Evolutionary conservation across 257 asterid genomes (phyloP).

Genomic region (Lycium barbarum): DNA sequence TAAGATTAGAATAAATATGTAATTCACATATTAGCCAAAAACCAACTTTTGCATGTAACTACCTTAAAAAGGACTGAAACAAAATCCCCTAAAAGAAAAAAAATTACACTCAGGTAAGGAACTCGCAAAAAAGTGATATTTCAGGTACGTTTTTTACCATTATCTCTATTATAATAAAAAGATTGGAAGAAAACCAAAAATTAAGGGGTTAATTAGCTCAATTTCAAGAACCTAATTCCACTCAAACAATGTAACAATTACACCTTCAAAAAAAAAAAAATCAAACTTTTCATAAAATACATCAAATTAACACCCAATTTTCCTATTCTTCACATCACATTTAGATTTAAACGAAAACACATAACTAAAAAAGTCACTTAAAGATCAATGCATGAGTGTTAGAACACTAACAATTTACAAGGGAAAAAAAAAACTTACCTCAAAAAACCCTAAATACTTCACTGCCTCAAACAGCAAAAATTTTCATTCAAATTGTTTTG

Average conservation of each 20-base stretch:
- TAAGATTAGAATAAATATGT: too few relatives aligned
- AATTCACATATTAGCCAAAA: background rate
- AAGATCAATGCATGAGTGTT: slow-evolving; percentile 10
- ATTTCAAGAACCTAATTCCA: slow-evolving; percentile 17
- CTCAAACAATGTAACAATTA: slow-evolving; percentile 20
- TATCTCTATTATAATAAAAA: background rate
- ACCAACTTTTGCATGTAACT: background rate
- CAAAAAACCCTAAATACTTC: slow-evolving; percentile 12
- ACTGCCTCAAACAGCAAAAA: background rate
- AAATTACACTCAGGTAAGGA: background rate
- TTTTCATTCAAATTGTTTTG: slow-evolving; percentile 8
- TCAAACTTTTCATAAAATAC: background rate
- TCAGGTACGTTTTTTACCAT: too few relatives aligned
- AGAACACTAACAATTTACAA: background rate
- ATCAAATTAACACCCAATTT: background rate
- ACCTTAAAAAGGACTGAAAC: background rate
- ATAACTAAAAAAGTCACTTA: background rate
- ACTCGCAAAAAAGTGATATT: too few relatives aligned
- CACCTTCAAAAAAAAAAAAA: background rate
- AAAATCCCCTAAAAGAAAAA: background rate
- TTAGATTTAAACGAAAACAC: background rate
- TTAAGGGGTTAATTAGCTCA: background rate
- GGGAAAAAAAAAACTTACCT: background rate
- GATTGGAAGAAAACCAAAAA: slow-evolving; percentile 19
- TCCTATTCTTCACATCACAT: background rate